These are phyloP conservation scores for Nicotiana benthamiana DNA, from an alignment of 257 asterid genomes.

Conservation along the genomic window DNA sequence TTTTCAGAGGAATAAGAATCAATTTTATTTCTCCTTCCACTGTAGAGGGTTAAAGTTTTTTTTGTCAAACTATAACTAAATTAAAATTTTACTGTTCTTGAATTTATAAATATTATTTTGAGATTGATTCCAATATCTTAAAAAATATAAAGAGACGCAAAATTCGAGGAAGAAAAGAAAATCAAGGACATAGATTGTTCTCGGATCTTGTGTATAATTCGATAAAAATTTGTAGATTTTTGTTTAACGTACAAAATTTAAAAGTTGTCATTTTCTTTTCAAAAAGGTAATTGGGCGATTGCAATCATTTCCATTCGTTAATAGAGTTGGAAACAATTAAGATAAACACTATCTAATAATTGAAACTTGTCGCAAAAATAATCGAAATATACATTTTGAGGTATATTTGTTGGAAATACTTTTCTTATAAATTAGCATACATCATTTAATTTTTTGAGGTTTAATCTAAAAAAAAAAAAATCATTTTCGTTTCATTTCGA, in stretches of 20 bases:
- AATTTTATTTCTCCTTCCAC: neutral
- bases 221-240: neutral
- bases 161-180: neutral
- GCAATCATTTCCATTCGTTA: neutral
- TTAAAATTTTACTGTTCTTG: neutral
- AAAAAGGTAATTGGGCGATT: no score
- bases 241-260: neutral
- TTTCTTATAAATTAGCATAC: no score
- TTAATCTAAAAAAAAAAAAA: no score
- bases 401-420: no score
- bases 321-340: neutral
- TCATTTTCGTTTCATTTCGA: no score
- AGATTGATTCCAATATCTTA: neutral
- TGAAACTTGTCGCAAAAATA: no score
- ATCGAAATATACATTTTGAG: no score
- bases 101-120: neutral
- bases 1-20: neutral
- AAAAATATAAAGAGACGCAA: neutral
- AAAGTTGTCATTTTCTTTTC: no score
- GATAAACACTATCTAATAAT: no score
- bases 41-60: neutral
- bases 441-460: no score
- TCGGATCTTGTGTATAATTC: neutral
- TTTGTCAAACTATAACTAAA: neutral
- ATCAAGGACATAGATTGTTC: neutral